A percentile compares a stretch with the other conserved stretches of the same genome.
These are phyloP conservation scores for Triadica sebifera DNA, from an alignment of 345 rosid genomes.

Conservation along the genomic window DNA sequence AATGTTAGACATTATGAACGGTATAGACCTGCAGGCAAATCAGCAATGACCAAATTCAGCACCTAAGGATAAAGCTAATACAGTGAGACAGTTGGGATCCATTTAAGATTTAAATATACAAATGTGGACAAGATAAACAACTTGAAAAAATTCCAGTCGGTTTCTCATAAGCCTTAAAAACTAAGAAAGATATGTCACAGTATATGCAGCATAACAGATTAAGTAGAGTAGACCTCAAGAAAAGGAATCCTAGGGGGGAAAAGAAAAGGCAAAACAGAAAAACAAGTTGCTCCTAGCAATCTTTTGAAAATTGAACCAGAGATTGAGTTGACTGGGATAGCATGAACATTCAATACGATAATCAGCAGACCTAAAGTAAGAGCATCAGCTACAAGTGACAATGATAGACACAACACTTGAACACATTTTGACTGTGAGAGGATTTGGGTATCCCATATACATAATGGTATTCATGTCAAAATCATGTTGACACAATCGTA, in stretches of 20 bases:
- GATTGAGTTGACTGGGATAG: conserved; percentile 5
- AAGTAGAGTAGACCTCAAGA: not conserved
- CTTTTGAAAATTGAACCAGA: not conserved
- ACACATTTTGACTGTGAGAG: not conserved
- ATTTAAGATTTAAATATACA: not conserved
- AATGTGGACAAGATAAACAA: not conserved
- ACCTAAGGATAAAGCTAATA: not conserved
- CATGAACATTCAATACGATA: not conserved
- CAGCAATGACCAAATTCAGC: not conserved
- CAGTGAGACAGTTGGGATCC: not conserved
- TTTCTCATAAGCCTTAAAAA: not conserved
- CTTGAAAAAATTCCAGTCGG: not conserved
- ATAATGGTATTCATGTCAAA: not conserved
- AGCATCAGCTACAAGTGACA: not conserved
- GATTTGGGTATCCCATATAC: not conserved
- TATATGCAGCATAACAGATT: too few species aligned
- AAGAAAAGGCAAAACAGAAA: not conserved
- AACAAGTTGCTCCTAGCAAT: not conserved
- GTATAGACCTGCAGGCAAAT: not conserved
- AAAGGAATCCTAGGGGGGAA: not conserved
- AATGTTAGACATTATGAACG: conserved; percentile 5
- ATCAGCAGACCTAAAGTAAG: not conserved
- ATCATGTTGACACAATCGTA: not conserved
- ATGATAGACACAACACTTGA: not conserved
- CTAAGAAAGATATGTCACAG: conserved; percentile 7